Percentiles rank a stretch among this genome's conserved stretches.
phyloP scores from a whole-genome alignment of 2,329 filamentous ascomycete genomes.

The Botrytis byssoidea region DNA sequence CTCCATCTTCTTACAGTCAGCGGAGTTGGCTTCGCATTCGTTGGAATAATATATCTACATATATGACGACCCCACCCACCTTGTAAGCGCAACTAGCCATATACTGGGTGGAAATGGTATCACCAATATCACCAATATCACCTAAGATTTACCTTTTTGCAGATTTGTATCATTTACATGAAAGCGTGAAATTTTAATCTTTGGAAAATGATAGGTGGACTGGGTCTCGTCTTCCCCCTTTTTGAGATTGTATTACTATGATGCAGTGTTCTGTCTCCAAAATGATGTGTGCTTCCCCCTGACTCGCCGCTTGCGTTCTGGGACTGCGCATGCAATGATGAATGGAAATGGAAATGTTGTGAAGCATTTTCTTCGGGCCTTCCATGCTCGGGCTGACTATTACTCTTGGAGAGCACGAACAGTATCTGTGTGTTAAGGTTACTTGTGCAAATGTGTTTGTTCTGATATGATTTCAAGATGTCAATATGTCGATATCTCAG shows the following conservation, averaged over 20 bases:
- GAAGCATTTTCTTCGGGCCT: constrained; percentile 9
- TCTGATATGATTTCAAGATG: background rate
- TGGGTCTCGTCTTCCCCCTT: background rate
- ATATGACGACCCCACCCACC: background rate
- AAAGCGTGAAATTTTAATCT: background rate
- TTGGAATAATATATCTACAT: background rate
- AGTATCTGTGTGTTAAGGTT: background rate
- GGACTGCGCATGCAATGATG: background rate
- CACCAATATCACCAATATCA: constrained; percentile 5
- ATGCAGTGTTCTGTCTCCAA: background rate
- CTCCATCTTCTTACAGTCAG: constrained; percentile 10
- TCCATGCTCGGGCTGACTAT: constrained; percentile 1
- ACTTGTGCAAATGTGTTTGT: background rate
- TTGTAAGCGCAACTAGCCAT: constrained; percentile 1
- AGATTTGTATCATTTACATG: background rate
- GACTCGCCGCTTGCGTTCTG: background rate
- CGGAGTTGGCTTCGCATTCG: background rate
- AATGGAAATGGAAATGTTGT: background rate
- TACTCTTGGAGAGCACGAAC: background rate
- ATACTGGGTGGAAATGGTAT: background rate
- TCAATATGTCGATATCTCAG: background rate
- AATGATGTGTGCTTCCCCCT: background rate
- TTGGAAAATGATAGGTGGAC: background rate
- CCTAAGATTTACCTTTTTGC: background rate
- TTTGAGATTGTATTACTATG: background rate